phyloP scores from a whole-genome alignment of 805 yeast genomes.

The Starmerella bombicola region DNA sequence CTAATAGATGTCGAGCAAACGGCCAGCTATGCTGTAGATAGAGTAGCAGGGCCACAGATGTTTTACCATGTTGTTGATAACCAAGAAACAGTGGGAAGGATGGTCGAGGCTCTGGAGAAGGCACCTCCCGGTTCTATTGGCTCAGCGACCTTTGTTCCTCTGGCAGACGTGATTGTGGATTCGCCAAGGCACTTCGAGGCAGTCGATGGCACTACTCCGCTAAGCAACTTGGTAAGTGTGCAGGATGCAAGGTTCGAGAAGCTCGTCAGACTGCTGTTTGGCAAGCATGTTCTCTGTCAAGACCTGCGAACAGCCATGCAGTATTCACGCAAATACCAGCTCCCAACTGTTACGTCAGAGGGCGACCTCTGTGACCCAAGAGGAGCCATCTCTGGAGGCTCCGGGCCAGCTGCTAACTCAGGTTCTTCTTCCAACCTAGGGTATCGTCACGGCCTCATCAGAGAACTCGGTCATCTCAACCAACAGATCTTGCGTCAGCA shows the following conservation, averaged over 20 bases:
- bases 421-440: background rate
- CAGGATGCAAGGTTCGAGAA: constrained; percentile 32
- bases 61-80: constrained; percentile 84
- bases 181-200: constrained; percentile 9
- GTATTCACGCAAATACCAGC: constrained; percentile 29
- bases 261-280: constrained; percentile 71
- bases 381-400: constrained; percentile 67
- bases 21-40: constrained; percentile 77
- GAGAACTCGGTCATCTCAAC: constrained; percentile 3
- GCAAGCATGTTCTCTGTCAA: constrained; percentile 63
- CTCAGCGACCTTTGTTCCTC: constrained; percentile 81
- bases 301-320: constrained; percentile 36
- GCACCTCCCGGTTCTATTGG: constrained; percentile 33
- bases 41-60: constrained; percentile 72
- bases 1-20: constrained; percentile 68
- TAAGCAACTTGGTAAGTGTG: constrained; percentile 25
- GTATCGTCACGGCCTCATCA: background rate
- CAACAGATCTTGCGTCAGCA: background rate
- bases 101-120: constrained; percentile 40
- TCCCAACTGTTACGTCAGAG: constrained; percentile 75
- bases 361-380: constrained; percentile 79
- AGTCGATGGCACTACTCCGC: constrained; percentile 40
- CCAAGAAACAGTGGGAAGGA: constrained; percentile 74
- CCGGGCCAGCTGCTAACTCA: background rate
- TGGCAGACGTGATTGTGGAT: constrained; percentile 46